Conservation (phyloP, 2,329 filamentous ascomycete species). For the Aspergillus ibericus region DNA sequence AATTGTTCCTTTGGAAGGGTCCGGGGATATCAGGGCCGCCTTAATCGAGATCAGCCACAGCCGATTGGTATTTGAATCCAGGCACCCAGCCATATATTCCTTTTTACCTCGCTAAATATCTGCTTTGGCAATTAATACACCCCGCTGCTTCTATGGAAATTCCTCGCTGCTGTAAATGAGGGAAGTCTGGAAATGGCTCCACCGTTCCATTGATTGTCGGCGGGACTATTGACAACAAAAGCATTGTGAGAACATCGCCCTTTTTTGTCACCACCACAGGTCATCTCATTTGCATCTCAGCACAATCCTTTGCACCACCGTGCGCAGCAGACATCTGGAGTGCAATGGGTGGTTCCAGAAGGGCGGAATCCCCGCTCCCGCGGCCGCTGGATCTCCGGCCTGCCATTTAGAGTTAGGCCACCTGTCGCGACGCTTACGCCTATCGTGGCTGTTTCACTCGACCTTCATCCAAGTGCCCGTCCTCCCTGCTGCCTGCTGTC, state of each 20-base stretch:
- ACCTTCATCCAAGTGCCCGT: conserved; percentile 21
- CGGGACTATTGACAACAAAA: neutral
- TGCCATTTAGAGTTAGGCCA: conserved; percentile 30
- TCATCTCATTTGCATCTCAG: neutral
- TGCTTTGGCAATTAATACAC: neutral
- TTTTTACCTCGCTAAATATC: neutral
- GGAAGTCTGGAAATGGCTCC: neutral
- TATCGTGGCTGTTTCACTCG: conserved; percentile 25
- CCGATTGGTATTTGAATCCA: neutral
- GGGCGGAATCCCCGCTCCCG: conserved; percentile 18
- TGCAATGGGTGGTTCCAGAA: neutral
- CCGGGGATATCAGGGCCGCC: no score
- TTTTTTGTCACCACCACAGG: no score
- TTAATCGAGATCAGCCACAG: no score
- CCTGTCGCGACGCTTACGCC: conserved; percentile 26
- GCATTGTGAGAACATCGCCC: neutral
- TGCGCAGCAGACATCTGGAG: no score
- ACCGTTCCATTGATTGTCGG: neutral
- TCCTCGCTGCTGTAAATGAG: neutral
- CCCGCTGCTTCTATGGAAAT: neutral
- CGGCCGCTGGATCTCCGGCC: conserved; percentile 13
- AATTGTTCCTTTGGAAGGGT: no score
- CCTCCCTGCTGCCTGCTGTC: conserved; percentile 27
- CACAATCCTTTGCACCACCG: neutral
- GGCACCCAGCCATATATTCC: neutral